Evolutionary conservation across 257 asterid genomes (phyloP).

Genomic region (Eucommia ulmoides): DNA sequence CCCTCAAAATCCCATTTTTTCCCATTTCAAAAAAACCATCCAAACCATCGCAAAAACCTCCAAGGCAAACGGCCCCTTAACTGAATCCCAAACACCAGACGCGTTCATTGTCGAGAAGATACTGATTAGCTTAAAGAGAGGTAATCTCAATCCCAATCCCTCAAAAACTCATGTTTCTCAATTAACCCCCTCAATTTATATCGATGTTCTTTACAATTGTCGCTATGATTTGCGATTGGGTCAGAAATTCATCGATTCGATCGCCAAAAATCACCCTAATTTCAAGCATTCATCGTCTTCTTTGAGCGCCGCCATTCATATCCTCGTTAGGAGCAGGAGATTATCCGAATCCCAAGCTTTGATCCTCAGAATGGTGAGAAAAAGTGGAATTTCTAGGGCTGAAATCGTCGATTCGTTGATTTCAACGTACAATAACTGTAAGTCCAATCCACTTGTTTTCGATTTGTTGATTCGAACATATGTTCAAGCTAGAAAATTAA

Average conservation of each 20-base stretch:
- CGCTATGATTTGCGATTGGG: constrained; percentile 31
- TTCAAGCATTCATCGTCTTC: constrained; percentile 55
- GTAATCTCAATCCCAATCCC: constrained; percentile 18
- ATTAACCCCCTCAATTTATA: constrained; percentile 28
- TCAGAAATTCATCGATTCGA: constrained; percentile 39
- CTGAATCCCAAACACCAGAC: constrained; percentile 2
- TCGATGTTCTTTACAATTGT: constrained; percentile 35
- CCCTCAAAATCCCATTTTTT: too few species aligned
- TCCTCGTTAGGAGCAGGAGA: constrained; percentile 40
- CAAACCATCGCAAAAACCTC: too few species aligned
- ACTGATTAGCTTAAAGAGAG: constrained; percentile 45
- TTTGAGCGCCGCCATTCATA: constrained; percentile 43
- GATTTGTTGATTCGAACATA: constrained; percentile 60
- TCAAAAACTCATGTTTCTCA: constrained; percentile 19
- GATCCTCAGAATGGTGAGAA: constrained; percentile 60
- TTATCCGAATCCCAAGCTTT: constrained; percentile 59
- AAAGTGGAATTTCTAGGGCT: constrained; percentile 43
- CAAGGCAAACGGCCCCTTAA: too few species aligned
- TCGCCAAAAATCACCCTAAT: constrained; percentile 34
- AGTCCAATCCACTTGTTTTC: constrained; percentile 35
- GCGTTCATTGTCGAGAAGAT: constrained; percentile 45
- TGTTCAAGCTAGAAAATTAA: constrained; percentile 78
- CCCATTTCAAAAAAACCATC: too few species aligned
- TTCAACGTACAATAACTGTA: constrained; percentile 25
- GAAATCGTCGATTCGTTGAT: constrained; percentile 47